These are phyloP conservation scores for Aspergillus costaricaensis DNA, from an alignment of 2,329 filamentous ascomycete species.

Conservation along the genomic window DNA sequence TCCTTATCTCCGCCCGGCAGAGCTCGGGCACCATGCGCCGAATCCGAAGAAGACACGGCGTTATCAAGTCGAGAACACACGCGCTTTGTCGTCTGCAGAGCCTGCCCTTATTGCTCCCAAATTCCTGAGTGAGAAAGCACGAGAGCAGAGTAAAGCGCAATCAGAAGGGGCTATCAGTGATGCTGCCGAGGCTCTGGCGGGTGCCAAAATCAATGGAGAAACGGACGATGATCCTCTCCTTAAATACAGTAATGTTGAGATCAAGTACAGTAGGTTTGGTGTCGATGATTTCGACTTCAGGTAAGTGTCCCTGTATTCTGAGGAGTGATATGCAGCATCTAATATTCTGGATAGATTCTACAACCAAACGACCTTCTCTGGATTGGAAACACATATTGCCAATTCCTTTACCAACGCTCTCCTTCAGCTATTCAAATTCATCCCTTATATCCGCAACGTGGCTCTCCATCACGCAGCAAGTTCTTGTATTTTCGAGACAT, in stretches of 20 bases:
- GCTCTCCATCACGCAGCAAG: constrained; percentile 87
- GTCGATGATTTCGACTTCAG: constrained; percentile 99
- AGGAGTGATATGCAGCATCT: background rate
- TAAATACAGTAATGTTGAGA: constrained; percentile 92
- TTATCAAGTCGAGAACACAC: constrained; percentile 81
- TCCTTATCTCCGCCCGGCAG: constrained; percentile 66
- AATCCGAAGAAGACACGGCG: constrained; percentile 73
- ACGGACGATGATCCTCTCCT: constrained; percentile 79
- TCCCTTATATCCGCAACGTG: constrained; percentile 81
- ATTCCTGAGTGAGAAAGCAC: constrained; percentile 90
- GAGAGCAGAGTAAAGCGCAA: constrained; percentile 56
- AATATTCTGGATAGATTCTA: constrained; percentile 68
- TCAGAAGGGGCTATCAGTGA: constrained; percentile 52
- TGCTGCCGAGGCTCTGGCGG: constrained; percentile 65
- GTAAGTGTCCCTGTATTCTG: constrained; percentile 61
- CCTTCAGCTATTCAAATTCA: constrained; percentile 88
- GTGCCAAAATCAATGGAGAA: constrained; percentile 68
- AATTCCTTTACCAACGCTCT: constrained; percentile 96
- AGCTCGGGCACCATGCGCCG: constrained; percentile 76
- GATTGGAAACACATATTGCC: constrained; percentile 91
- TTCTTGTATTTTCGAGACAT: constrained; percentile 77
- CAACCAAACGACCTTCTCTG: constrained; percentile 89
- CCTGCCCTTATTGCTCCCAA: constrained; percentile 74
- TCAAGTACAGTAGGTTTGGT: constrained; percentile 98
- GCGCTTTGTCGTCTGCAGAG: constrained; percentile 61